Evolutionary conservation across 2,329 filamentous ascomycete species (phyloP), one percentile per base, ranked within the genome.

Genomic region (Aspergillus neotritici): DNA sequence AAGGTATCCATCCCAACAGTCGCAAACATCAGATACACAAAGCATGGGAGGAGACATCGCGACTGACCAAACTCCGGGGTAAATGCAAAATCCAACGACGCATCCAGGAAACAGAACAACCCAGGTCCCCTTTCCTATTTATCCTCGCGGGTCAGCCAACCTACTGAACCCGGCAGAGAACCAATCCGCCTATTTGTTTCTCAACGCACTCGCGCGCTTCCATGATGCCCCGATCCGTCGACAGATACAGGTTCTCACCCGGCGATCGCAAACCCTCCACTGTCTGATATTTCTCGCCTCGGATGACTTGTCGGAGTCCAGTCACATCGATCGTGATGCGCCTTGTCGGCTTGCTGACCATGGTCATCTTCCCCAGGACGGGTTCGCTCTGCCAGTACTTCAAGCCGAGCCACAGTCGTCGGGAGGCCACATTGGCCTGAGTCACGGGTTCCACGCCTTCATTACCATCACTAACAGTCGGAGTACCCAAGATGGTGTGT

Each of bases 361-460:
- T 65, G 37, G 68, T 65, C 58, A 91, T 76, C 51, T 79, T 76
- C 49, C 73, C 74, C 53, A 96, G 69, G 15, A 95, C 88, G 5
- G 90, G 87, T 65, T 83, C 75, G 61, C 85, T 85, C 54, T 89
- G 82, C 79, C 80, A 87, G 77, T 95, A 95, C 72, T 95, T 95
- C 58, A 95, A 72, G 1, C 88, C 88, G 10, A 96, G 69, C 90
- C 90, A 96, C 53, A 96, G 71, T 47, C 90, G 77, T 61, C 87
- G 77, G 31, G 73, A 76, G 4, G 88, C 78, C 31, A 88, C 79
- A 67, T 94, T 95, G 56, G 72, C 74, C 49, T 74, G 72, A 37
- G 83, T 88, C 44, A 87, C 74, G 11, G 72, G 73, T 54, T 79
- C 73, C 29, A 68, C 39, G 37, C 57, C 54, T 48, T 62, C 44